Conservation (phyloP, 305 asterid genomes). For the Plantago coronopus region DNA sequence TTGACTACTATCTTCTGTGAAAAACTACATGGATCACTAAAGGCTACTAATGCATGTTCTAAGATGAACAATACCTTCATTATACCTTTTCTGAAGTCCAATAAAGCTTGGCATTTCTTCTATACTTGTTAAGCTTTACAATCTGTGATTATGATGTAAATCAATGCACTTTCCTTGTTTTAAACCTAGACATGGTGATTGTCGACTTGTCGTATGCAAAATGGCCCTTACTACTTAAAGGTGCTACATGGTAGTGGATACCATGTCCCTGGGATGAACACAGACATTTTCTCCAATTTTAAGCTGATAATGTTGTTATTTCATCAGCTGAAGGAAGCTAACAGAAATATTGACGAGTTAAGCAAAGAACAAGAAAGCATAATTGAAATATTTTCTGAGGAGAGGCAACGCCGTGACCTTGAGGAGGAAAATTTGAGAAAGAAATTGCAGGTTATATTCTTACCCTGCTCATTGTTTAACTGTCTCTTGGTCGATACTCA, state of each 20-base stretch:
- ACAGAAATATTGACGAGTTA: conserved; percentile 42
- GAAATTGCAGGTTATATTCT: conserved; percentile 53
- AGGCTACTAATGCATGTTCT: no score
- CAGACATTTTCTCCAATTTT: neutral
- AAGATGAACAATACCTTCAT: no score
- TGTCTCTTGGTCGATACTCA: neutral
- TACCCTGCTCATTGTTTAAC: neutral
- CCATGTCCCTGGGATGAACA: neutral
- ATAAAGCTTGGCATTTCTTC: no score
- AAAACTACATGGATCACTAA: no score
- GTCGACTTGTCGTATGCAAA: no score
- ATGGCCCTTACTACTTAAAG: no score
- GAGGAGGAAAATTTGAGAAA: conserved; percentile 73
- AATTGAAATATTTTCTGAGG: conserved; percentile 79
- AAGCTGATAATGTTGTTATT: conserved; percentile 18
- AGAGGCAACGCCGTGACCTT: conserved; percentile 70
- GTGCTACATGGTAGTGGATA: no score
- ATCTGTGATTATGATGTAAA: no score
- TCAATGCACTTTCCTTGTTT: no score
- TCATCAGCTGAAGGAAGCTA: conserved; percentile 54
- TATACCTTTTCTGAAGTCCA: no score
- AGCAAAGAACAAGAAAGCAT: conserved; percentile 71
- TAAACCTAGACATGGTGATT: neutral
- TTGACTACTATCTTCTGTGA: no score
- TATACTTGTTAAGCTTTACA: no score